A percentile compares a stretch with the other conserved stretches of the same genome.
Conservation (phyloP, 306 rosid species). For the Cyamopsis tetragonoloba region DNA sequence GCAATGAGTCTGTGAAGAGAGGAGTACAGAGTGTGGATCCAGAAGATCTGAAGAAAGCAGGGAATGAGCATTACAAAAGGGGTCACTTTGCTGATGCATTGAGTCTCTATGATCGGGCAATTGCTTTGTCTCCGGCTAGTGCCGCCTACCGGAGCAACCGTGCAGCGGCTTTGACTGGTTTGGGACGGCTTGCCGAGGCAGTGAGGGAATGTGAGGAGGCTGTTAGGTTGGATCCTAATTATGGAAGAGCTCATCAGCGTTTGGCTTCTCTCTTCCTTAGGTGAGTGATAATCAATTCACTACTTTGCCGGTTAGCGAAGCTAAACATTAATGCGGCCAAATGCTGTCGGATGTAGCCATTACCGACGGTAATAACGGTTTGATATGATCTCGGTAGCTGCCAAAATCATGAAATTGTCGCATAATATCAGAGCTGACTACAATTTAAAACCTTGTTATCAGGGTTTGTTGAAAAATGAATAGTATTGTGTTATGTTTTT, state of each 20-base stretch:
- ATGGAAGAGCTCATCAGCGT: constrained; percentile 83
- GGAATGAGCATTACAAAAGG: constrained; percentile 75
- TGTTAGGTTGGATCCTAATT: constrained; percentile 76
- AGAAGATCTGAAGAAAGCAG: constrained; percentile 73
- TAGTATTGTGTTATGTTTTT: too few species aligned
- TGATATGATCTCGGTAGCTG: too few species aligned
- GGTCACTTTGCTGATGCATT: constrained; percentile 77
- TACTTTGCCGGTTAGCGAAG: too few species aligned
- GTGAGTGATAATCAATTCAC: too few species aligned
- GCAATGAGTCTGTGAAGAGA: constrained; percentile 41
- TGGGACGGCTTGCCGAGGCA: constrained; percentile 68
- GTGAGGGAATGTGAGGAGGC: constrained; percentile 87
- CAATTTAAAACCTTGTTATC: too few species aligned
- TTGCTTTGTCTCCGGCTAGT: constrained; percentile 63
- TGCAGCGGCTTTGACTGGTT: constrained; percentile 81
- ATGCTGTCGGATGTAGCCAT: too few species aligned
- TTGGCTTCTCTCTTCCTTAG: constrained; percentile 74
- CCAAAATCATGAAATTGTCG: too few species aligned
- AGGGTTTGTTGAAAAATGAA: too few species aligned
- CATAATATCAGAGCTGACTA: too few species aligned
- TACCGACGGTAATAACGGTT: too few species aligned
- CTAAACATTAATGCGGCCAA: too few species aligned
- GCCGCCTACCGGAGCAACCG: constrained; percentile 81
- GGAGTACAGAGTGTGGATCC: constrained; percentile 52
- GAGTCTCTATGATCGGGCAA: constrained; percentile 74